Evolutionary conservation across 2,329 filamentous ascomycete species (phyloP), one percentile per base, ranked within the genome.

Genomic region (Orbilia javanica): DNA sequence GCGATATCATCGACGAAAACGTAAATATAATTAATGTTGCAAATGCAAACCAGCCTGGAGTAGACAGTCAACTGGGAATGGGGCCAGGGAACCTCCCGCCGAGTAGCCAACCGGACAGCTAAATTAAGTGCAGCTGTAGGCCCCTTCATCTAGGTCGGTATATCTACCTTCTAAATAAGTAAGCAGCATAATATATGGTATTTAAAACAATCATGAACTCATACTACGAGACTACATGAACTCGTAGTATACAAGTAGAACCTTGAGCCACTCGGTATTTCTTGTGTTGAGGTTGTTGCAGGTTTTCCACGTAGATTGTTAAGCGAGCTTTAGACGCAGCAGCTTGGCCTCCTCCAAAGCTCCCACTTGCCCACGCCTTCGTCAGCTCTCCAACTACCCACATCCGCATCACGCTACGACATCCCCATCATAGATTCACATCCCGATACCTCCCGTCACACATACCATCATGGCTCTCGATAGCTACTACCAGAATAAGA

Each of bases 401-500:
- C 53, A 44, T 57, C 62, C 46, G 36, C 46, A 46, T 46, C 74
- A 64, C 63, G 52, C 31, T 52, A 31, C 42, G 60, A 66, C 50
- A 63, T 57, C 29, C 52, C n/a, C 55, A 22, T 25, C 55, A 34
- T 27, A n/a, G 34, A 60, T 15, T 20, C 8, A 6, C 34, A 42
- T 60, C 31, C 46, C 67, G 20, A 44, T 60, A 27, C 67, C 27
- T 11, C 25, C 29, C 31, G 36, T 55, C n/a, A 44, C 27, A 63
- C 22, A 42, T 22, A 66, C 57, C 48, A 91, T 84, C 85, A 99
- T 99, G 96, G 94, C 95, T 89, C 93, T 99, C 87, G 96, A 98
- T 86, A 97, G 92, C 86, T 99, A 97, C 88, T 99, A 97, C 86
- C 93, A 96, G 87, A 98, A 98, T 89, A 99, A 99, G 89, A 98